These are phyloP conservation scores for Botryotinia calthae DNA, from an alignment of 2,329 filamentous ascomycete species.

Conservation along the genomic window DNA sequence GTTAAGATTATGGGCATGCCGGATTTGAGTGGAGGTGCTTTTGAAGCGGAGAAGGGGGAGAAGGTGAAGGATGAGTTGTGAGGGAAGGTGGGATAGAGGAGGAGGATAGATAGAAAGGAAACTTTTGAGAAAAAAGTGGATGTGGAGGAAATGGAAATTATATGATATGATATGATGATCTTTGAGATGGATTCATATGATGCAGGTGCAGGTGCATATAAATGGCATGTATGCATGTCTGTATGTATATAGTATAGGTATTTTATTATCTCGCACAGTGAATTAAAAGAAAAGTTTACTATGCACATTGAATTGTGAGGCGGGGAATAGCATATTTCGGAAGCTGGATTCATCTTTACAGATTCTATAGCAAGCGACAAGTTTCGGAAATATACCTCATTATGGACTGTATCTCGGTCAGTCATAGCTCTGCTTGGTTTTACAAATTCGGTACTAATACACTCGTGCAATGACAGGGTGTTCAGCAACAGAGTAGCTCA, in stretches of 20 bases:
- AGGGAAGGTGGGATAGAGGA: background rate
- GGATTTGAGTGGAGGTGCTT: slow-evolving; percentile 46
- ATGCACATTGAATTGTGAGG: background rate
- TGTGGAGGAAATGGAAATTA: background rate
- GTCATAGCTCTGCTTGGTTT: background rate
- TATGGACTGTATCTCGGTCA: background rate
- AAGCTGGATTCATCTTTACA: background rate
- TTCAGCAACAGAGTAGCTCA: background rate
- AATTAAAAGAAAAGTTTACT: background rate
- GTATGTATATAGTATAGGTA: background rate
- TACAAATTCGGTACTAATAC: background rate
- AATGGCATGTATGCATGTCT: background rate
- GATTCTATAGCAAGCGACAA: too few relatives aligned
- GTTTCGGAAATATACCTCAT: background rate
- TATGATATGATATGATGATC: background rate
- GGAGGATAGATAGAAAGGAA: background rate
- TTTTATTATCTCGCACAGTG: background rate
- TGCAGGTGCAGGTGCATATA: too few relatives aligned
- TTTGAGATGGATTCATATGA: background rate
- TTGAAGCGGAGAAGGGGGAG: slow-evolving; percentile 7
- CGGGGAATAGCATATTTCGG: background rate
- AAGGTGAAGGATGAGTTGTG: background rate
- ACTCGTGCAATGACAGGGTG: background rate
- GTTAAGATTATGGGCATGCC: slow-evolving; percentile 98
- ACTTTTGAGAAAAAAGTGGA: background rate